A percentile compares a stretch with the other conserved stretches of the same genome.
Evolutionary conservation across 2,329 filamentous ascomycete species (phyloP).

Genomic region (Paraconiothyrium brasiliense): DNA sequence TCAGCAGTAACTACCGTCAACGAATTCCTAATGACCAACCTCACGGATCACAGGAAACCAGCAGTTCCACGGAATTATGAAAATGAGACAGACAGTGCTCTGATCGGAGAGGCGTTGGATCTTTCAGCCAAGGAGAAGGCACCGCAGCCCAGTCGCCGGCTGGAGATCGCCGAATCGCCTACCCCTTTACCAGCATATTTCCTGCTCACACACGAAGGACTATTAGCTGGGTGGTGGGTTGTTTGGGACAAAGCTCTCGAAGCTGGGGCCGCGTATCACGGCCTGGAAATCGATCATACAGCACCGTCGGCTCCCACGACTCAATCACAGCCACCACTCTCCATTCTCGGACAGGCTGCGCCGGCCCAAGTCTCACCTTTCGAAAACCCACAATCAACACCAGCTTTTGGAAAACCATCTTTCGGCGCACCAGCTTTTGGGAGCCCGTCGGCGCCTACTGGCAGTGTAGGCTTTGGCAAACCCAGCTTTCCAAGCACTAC

Average conservation of each 20-base stretch:
- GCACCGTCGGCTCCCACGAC: constrained; percentile 39
- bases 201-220: constrained; percentile 87
- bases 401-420: constrained; percentile 40
- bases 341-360: constrained; percentile 27
- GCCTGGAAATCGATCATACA: constrained; percentile 60
- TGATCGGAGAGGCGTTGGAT: constrained; percentile 83
- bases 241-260: constrained; percentile 88
- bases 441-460: constrained; percentile 30
- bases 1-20: constrained; percentile 69
- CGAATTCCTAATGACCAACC: constrained; percentile 79
- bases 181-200: constrained; percentile 84
- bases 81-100: constrained; percentile 72
- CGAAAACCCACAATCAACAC: constrained; percentile 25
- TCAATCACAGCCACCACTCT: constrained; percentile 16
- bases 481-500: constrained; percentile 21
- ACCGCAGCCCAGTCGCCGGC: constrained; percentile 76
- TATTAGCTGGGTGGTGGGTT: constrained; percentile 89
- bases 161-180: constrained; percentile 81
- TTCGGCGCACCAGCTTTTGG: constrained; percentile 35
- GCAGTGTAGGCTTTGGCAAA: constrained; percentile 29
- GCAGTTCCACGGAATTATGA: constrained; percentile 60
- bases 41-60: constrained; percentile 77
- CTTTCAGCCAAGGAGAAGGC: constrained; percentile 84
- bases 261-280: constrained; percentile 75
- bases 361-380: constrained; percentile 23